Evolutionary conservation across 176 grass and related monocot species (phyloP).

Genomic region (Avena insularis): DNA sequence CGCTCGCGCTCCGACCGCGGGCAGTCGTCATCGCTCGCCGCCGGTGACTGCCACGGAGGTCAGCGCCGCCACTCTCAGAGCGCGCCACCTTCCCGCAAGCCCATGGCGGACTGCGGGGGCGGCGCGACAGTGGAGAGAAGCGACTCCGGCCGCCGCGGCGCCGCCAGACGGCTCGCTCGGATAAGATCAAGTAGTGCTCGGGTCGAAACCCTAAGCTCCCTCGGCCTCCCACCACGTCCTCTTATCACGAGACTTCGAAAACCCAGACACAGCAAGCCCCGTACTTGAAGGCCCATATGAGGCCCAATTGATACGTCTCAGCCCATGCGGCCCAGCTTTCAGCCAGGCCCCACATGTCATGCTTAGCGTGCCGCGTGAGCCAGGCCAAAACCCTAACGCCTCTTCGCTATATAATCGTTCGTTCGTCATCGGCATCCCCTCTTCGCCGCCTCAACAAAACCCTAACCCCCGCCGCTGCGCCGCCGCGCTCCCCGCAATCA

Average conservation of each 20-base stretch:
- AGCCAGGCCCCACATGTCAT: slow-evolving; percentile 13
- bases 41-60: not conserved
- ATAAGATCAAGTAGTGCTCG: slow-evolving; percentile 63
- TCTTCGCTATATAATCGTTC: not conserved
- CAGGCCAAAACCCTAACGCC: slow-evolving; percentile 49
- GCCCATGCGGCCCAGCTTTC: not conserved
- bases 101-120: not conserved
- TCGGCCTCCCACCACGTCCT: not conserved
- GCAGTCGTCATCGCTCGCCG: slow-evolving; percentile 54
- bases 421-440: not conserved
- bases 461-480: slow-evolving; percentile 7
- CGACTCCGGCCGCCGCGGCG: slow-evolving; percentile 33
- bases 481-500: not conserved
- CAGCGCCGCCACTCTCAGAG: not conserved
- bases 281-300: not conserved
- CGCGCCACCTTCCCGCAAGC: slow-evolving; percentile 26
- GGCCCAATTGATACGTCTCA: not conserved
- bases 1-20: slow-evolving; percentile 50
- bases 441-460: not conserved
- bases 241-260: slow-evolving; percentile 9
- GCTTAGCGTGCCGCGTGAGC: too few species aligned
- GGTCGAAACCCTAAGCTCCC: slow-evolving; percentile 45
- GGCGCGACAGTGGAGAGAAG: slow-evolving; percentile 14
- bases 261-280: not conserved
- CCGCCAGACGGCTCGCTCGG: slow-evolving; percentile 40